Conservation (phyloP, 192 early-diverging fungal species). For the Backusella tarrabulga region DNA sequence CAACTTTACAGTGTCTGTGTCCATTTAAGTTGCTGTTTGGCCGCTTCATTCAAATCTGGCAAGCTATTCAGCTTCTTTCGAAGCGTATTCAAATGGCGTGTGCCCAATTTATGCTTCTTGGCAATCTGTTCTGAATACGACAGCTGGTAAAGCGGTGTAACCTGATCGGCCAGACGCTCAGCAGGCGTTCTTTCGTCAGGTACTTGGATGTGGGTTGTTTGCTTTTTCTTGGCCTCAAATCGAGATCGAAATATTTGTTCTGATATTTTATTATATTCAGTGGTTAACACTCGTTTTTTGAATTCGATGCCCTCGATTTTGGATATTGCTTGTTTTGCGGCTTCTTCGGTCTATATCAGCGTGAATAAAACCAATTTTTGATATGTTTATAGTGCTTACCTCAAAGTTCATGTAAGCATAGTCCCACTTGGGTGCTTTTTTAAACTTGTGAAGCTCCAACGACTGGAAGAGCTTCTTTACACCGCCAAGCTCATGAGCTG, state of each 20-base stretch:
- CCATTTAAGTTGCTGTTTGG: conserved; percentile 30
- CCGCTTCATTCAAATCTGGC: conserved; percentile 1
- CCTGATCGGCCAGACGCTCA: conserved; percentile 67
- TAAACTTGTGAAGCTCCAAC: not conserved
- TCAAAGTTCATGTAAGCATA: conserved; percentile 23
- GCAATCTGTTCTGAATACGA: conserved; percentile 60
- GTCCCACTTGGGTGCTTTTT: conserved; percentile 21
- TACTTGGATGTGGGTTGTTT: conserved; percentile 10
- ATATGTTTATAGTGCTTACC: not conserved
- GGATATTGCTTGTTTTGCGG: not conserved
- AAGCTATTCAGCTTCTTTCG: conserved; percentile 14
- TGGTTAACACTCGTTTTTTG: conserved; percentile 8
- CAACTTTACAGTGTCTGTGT: conserved; percentile 30
- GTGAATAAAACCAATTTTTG: too few species aligned
- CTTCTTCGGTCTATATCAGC: conserved; percentile 16
- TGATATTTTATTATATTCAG: conserved; percentile 16
- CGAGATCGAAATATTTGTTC: conserved; percentile 2
- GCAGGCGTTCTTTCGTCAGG: conserved; percentile 39
- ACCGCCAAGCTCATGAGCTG: not conserved
- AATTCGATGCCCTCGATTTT: conserved; percentile 19
- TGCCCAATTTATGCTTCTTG: conserved; percentile 37
- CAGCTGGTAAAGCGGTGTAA: conserved; percentile 64
- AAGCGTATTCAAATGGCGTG: conserved; percentile 12
- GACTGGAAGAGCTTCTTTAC: conserved; percentile 3
- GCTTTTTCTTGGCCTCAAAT: conserved; percentile 12